phyloP scores from a whole-genome alignment of 1,284 basidiomycete genomes.

The Microbotryum lychnidis-dioicae region DNA sequence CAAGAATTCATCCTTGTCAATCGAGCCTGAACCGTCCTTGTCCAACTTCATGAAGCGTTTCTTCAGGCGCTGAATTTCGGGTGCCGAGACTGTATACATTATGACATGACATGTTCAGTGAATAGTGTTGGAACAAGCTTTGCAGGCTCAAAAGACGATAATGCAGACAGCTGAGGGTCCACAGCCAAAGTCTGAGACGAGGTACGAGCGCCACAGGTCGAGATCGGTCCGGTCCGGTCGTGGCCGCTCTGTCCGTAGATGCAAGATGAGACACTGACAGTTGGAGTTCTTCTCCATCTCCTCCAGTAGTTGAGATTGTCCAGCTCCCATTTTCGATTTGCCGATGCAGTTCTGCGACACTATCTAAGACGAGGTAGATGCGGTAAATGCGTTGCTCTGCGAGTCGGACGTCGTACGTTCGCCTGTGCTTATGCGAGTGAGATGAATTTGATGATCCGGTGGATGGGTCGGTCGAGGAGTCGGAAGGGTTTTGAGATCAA shows the following conservation, averaged over 20 bases:
- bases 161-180: neutral
- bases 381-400: too few species aligned
- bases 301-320: conserved; percentile 84
- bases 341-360: too few species aligned
- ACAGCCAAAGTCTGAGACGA: conserved; percentile 25
- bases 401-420: too few species aligned
- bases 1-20: conserved; percentile 96
- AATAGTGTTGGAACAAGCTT: neutral
- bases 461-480: too few species aligned
- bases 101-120: neutral
- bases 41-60: conserved; percentile 99
- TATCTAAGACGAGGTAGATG: too few species aligned
- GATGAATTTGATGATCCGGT: too few species aligned
- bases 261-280: conserved; percentile 50
- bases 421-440: too few species aligned
- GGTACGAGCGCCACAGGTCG: conserved; percentile 29
- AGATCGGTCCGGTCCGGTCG: neutral
- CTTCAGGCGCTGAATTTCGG: conserved; percentile 87
- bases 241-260: neutral
- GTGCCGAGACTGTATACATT: conserved; percentile 63
- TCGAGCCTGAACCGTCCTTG: conserved; percentile 92
- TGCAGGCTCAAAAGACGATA: neutral
- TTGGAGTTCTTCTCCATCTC: conserved; percentile 89
- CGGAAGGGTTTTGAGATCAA: too few species aligned
- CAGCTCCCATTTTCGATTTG: conserved; percentile 39